phyloP scores from a whole-genome alignment of 2,329 filamentous ascomycete species.

The Metarhizium guizhouense region DNA sequence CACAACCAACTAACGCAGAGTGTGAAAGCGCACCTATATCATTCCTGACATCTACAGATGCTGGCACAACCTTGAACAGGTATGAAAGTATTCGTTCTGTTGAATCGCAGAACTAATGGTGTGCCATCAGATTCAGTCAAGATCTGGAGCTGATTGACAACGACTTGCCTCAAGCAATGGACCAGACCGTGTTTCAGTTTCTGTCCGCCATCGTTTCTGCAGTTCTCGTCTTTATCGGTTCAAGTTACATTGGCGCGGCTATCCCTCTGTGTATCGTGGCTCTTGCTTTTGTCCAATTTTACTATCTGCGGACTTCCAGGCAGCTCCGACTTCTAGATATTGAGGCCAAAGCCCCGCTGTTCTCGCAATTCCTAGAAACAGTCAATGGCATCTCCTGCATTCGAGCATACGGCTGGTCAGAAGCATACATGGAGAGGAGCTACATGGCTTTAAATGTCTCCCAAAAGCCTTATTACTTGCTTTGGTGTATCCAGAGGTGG shows the following conservation, averaged over 20 bases:
- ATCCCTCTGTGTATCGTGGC: constrained; percentile 4
- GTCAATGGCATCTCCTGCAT: constrained; percentile 7
- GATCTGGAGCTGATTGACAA: neutral
- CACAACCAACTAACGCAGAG: neutral
- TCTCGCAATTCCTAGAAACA: constrained; percentile 7
- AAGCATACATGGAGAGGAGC: neutral
- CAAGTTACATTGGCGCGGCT: constrained; percentile 3
- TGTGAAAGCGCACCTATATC: neutral
- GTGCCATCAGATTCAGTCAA: neutral
- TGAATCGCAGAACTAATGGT: neutral
- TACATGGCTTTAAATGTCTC: neutral
- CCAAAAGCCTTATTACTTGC: constrained; percentile 24
- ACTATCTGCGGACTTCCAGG: constrained; percentile 12
- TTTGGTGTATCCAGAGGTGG: constrained; percentile 43
- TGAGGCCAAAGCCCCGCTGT: constrained; percentile 9
- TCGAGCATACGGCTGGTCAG: constrained; percentile 8
- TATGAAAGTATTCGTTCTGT: neutral
- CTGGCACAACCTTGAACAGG: neutral
- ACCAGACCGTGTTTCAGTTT: neutral
- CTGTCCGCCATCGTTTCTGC: neutral
- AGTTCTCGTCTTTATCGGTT: neutral
- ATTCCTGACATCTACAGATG: neutral
- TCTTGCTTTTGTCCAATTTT: constrained; percentile 11
- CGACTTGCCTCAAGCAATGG: neutral
- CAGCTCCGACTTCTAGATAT: constrained; percentile 7